Conservation (phyloP, 345 rosid genomes). For the Orychophragmus violaceus region DNA sequence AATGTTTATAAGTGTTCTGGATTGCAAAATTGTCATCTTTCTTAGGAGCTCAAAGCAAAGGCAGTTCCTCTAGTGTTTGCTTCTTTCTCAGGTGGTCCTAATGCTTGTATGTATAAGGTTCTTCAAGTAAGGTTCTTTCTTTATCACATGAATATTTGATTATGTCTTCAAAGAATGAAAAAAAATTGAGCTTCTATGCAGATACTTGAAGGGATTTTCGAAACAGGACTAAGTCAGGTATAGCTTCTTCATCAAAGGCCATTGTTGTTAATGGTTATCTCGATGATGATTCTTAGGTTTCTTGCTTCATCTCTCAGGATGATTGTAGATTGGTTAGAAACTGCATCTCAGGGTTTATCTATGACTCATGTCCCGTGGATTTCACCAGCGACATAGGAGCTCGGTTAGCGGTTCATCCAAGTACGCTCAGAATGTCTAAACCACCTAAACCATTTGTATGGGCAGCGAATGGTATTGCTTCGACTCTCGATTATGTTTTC, state of each 20-base stretch:
- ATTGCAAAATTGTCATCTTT: neutral
- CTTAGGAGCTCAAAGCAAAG: conserved; percentile 67
- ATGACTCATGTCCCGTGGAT: conserved; percentile 84
- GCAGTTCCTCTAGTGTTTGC: conserved; percentile 75
- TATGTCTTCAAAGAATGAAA: neutral
- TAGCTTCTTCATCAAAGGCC: neutral
- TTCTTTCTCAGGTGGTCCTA: conserved; percentile 89
- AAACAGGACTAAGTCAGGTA: conserved; percentile 48
- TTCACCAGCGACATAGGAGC: conserved; percentile 80
- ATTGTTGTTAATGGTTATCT: neutral
- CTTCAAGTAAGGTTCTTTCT: conserved; percentile 56
- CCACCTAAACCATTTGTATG: conserved; percentile 67
- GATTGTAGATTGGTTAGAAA: conserved; percentile 59
- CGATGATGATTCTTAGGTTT: conserved; percentile 2
- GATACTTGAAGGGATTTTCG: conserved; percentile 64
- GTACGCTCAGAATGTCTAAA: conserved; percentile 56
- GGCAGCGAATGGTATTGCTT: conserved; percentile 70
- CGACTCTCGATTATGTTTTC: conserved; percentile 78
- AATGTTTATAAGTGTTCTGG: neutral
- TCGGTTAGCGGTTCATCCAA: conserved; percentile 66
- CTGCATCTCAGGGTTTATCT: conserved; percentile 74
- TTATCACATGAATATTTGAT: neutral
- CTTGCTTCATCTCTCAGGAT: conserved; percentile 38
- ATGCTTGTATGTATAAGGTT: conserved; percentile 86
- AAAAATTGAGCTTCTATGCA: conserved; percentile 31